These are phyloP conservation scores for Graphium sp. DNA, from an alignment of 2,329 filamentous ascomycete genomes.

Conservation along the genomic window DNA sequence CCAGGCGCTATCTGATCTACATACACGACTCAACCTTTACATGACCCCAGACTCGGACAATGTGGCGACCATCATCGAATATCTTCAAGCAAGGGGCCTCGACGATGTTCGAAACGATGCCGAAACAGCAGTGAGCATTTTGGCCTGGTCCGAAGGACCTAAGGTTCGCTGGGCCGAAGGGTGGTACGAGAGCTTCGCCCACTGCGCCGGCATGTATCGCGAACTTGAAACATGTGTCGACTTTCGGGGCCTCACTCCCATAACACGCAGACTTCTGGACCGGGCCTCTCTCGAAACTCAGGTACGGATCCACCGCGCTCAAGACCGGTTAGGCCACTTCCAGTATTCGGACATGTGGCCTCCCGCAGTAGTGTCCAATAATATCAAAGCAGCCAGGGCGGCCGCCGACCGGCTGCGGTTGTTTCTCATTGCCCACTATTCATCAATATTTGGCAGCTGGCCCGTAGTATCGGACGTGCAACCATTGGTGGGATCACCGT, in stretches of 20 bases:
- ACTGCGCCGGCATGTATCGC: slow-evolving; percentile 47
- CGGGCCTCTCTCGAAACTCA: slow-evolving; percentile 44
- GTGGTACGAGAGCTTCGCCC: slow-evolving; percentile 50
- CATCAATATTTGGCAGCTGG: slow-evolving; percentile 40
- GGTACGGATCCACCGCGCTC: slow-evolving; percentile 42
- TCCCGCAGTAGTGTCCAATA: slow-evolving; percentile 12
- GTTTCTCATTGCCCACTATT: slow-evolving; percentile 44
- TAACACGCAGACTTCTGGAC: slow-evolving; percentile 46
- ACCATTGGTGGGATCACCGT: not conserved
- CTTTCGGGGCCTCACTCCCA: slow-evolving; percentile 39
- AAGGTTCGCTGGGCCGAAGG: slow-evolving; percentile 48
- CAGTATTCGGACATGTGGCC: slow-evolving; percentile 46
- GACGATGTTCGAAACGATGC: slow-evolving; percentile 48
- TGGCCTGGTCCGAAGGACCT: slow-evolving; percentile 49
- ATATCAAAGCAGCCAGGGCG: slow-evolving; percentile 24
- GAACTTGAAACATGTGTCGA: slow-evolving; percentile 34
- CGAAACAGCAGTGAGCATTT: slow-evolving; percentile 39
- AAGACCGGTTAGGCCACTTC: slow-evolving; percentile 43
- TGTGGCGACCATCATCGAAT: slow-evolving; percentile 41
- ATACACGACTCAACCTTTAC: slow-evolving; percentile 40
- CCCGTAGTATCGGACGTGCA: slow-evolving; percentile 23
- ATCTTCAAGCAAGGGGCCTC: slow-evolving; percentile 39
- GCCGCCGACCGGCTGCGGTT: slow-evolving; percentile 42
- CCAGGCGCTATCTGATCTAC: slow-evolving; percentile 46
- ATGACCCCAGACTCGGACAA: slow-evolving; percentile 39